Base-by-base conservation (phyloP, 2,329 filamentous ascomycete genomes). In the Colletotrichum eremochloae region DNA sequence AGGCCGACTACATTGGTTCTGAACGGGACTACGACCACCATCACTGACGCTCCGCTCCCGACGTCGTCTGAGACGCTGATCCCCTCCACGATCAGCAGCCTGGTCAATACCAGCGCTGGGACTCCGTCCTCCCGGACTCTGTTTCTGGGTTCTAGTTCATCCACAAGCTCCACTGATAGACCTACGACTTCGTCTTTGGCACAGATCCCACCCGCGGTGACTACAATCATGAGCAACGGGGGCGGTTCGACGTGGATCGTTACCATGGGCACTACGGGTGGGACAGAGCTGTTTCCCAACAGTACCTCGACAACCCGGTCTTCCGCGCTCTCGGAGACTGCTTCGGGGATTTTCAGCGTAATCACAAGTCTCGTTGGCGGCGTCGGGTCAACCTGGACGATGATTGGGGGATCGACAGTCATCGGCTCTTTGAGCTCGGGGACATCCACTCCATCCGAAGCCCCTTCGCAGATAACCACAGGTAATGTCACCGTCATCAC, bases 211-310 rank as follows among this genome's bases (percentile, higher is more conserved):
- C 9, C 68, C 0, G 40, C n/a, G 20, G 36, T 60, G 4, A 65
- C 44, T 8, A 68, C 50, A 2, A 20, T 71, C 31, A 68, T 58
- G 3, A 68, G 68, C 14, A 20, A 57, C 2, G 11, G 55, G 2
- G 66, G 60, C 8, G 55, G 48, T 8, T 72, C 66, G 18, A 72
- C 69, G 2, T 55, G 66, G 69, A 36, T 38, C 1, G 24, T 64
- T 1, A 69, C 64, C 2, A 6, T 33, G 15, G 20, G 36, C 5
- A 14, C 3, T 9, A 44, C 58, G 15, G 15, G n/a, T 0, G 8
- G 31, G 1, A 4, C 12, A 2, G 46, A 29, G 8, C 24, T 33
- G 8, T 58, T 63, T 11, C 42, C 65, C 2, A 63, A 60, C 53
- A 57, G 50, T 7, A 68, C 52, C 31, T 20, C 58, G 1, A 31